A percentile compares a stretch with the other conserved stretches of the same genome.
Evolutionary conservation across 2,329 filamentous ascomycete genomes (phyloP).

Genomic region (Cercospora canescens): DNA sequence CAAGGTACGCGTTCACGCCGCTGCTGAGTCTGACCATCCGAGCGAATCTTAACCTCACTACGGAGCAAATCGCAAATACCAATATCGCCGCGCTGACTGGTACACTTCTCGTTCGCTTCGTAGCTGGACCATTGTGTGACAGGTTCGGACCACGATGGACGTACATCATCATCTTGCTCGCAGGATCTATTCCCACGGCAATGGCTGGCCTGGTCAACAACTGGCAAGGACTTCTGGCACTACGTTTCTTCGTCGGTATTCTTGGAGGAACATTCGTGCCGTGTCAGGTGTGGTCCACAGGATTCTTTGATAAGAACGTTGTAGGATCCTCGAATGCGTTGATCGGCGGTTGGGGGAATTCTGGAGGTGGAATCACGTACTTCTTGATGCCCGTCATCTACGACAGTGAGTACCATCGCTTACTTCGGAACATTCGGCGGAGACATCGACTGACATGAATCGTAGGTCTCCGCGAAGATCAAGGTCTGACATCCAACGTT

Average conservation of each 20-base stretch:
- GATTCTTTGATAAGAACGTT: conserved; percentile 89
- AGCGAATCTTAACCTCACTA: conserved; percentile 70
- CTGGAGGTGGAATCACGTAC: conserved; percentile 87
- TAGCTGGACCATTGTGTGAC: conserved; percentile 81
- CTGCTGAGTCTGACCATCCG: conserved; percentile 77
- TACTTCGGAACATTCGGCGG: not conserved
- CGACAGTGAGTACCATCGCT: conserved; percentile 50
- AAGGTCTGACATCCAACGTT: conserved; percentile 62
- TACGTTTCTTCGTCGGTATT: conserved; percentile 78
- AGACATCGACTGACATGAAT: not conserved
- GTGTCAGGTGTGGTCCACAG: conserved; percentile 89
- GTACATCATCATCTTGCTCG: conserved; percentile 70
- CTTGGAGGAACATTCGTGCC: conserved; percentile 77
- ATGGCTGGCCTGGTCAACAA: conserved; percentile 74
- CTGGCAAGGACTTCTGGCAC: conserved; percentile 64
- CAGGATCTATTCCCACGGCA: conserved; percentile 78
- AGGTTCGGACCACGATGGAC: conserved; percentile 76
- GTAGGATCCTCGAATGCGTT: conserved; percentile 85
- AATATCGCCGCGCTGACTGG: conserved; percentile 80
- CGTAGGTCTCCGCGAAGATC: conserved; percentile 56
- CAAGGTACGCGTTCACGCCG: conserved; percentile 82
- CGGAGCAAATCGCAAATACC: conserved; percentile 76
- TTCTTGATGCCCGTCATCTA: conserved; percentile 91
- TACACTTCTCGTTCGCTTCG: conserved; percentile 73
- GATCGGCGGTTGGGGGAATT: conserved; percentile 80